These are phyloP conservation scores for Ganoderma sinense DNA, from an alignment of 1,284 basidiomycete genomes.

Conservation along the genomic window DNA sequence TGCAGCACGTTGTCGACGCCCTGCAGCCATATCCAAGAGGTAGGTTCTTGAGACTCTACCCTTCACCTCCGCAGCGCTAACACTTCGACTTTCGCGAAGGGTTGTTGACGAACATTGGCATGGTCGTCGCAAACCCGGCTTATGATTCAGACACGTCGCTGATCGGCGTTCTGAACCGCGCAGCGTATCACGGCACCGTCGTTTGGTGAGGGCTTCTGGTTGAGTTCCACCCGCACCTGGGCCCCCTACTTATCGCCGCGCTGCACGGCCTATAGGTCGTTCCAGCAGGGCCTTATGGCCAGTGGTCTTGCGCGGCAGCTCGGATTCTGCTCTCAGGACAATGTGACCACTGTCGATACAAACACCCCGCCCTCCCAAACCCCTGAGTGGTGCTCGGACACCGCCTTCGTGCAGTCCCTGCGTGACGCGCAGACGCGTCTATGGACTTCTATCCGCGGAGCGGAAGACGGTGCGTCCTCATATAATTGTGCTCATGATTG, in stretches of 20 bases:
- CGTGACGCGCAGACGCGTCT: conserved; percentile 44
- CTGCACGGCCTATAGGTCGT: conserved; percentile 35
- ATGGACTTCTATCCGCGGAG: conserved; percentile 45
- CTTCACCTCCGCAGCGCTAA: neutral
- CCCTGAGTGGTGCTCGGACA: conserved; percentile 48
- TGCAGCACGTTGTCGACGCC: conserved; percentile 46
- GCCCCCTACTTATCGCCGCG: neutral
- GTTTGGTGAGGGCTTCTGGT: conserved; percentile 38
- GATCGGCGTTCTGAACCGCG: conserved; percentile 45
- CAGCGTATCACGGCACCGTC: conserved; percentile 53
- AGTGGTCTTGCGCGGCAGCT: conserved; percentile 48
- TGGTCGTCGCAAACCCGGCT: conserved; percentile 53
- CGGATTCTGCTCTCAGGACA: conserved; percentile 40
- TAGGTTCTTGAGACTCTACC: conserved; percentile 14
- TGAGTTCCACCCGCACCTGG: neutral
- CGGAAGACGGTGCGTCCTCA: neutral
- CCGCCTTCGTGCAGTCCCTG: conserved; percentile 39
- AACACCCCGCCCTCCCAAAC: conserved; percentile 21
- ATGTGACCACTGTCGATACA: conserved; percentile 30
- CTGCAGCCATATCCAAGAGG: conserved; percentile 52
- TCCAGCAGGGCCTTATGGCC: conserved; percentile 51
- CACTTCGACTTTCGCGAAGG: conserved; percentile 29
- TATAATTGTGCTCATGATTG: neutral
- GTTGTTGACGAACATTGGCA: conserved; percentile 50
- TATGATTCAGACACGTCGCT: conserved; percentile 47